Conservation (phyloP, 176 grass and related monocot genomes). For the Dactylis glomerata region DNA sequence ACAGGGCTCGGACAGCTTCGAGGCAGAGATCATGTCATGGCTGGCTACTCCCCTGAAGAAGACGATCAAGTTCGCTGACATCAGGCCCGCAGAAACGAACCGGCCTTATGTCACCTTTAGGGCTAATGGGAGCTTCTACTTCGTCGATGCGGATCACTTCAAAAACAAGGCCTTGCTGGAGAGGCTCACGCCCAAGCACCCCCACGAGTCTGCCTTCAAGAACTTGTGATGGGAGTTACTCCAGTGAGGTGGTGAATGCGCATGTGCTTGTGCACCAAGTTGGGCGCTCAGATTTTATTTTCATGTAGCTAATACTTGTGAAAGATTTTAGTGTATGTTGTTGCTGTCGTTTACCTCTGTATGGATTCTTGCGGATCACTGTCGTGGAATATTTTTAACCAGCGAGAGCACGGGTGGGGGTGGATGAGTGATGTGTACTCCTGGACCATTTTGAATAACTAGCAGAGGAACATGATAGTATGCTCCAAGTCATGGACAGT, state of each 20-base stretch:
- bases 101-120: conserved; percentile 84
- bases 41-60: conserved; percentile 70
- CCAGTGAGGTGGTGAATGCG: background rate
- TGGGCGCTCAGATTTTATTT: background rate
- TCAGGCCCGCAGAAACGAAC: conserved; percentile 73
- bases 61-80: conserved; percentile 83
- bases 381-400: background rate
- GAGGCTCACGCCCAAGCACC: conserved; percentile 74
- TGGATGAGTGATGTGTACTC: background rate
- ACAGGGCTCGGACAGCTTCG: conserved; percentile 86
- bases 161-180: conserved; percentile 83
- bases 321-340: background rate
- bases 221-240: conserved; percentile 59
- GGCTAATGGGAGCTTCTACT: conserved; percentile 73
- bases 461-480: background rate
- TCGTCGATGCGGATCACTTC: conserved; percentile 77
- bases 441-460: conserved; percentile 25
- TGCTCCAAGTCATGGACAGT: background rate
- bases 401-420: background rate
- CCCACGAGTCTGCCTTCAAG: conserved; percentile 80
- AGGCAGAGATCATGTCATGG: conserved; percentile 81
- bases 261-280: background rate
- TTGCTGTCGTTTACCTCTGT: background rate
- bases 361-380: background rate
- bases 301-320: conserved; percentile 17